Conservation (phyloP, 1,139 yeast genomes). For the Sugiyamaella japonica region DNA sequence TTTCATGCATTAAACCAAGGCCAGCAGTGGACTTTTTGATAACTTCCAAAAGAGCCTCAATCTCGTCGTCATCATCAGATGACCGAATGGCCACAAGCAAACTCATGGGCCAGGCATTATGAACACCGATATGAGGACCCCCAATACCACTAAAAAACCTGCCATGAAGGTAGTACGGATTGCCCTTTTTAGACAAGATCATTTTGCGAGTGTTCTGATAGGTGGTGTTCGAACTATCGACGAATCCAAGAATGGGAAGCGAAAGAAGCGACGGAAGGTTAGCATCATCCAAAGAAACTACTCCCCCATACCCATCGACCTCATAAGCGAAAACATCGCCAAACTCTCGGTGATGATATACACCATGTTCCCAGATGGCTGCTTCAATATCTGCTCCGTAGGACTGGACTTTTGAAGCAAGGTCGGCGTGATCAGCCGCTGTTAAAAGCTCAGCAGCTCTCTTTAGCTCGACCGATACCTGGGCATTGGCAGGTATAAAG, state of each 20-base stretch:
- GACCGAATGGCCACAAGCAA: constrained; percentile 73
- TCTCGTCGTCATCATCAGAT: constrained; percentile 68
- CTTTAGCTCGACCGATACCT: constrained; percentile 62
- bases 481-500: constrained; percentile 85
- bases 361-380: constrained; percentile 67
- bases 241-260: constrained; percentile 76
- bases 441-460: constrained; percentile 35
- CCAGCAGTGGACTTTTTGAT: constrained; percentile 66
- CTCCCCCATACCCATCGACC: constrained; percentile 83
- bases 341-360: constrained; percentile 61
- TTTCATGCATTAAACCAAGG: constrained; percentile 83
- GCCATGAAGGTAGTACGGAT: constrained; percentile 76
- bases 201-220: constrained; percentile 79
- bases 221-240: constrained; percentile 51
- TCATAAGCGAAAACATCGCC: constrained; percentile 87
- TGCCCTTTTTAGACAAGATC: constrained; percentile 68
- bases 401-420: constrained; percentile 37
- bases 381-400: constrained; percentile 48
- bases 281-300: constrained; percentile 83
- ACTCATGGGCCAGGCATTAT: constrained; percentile 91
- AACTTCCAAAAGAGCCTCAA: constrained; percentile 49
- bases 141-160: constrained; percentile 71
- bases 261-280: constrained; percentile 81
- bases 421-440: constrained; percentile 29
- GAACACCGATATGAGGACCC: constrained; percentile 85